phyloP scores from a whole-genome alignment of 768 basidiomycete species.

The Xerocomus potaroensis region DNA sequence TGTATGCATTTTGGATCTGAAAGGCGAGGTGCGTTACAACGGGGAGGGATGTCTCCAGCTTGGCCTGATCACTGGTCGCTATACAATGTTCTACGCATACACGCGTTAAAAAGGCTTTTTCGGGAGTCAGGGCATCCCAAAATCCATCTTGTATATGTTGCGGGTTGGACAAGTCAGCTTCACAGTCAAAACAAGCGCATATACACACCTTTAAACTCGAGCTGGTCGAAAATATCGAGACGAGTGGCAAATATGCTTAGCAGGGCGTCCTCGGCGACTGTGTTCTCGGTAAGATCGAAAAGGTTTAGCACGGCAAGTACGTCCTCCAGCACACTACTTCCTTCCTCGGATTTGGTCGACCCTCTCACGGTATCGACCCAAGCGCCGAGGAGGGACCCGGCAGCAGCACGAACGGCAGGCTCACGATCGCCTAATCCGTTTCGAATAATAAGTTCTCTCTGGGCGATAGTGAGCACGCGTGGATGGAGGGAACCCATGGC shows the following conservation, averaged over 20 bases:
- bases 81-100: slow-evolving; percentile 80
- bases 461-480: slow-evolving; percentile 57
- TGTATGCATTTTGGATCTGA: slow-evolving; percentile 67
- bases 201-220: slow-evolving; percentile 65
- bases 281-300: slow-evolving; percentile 56
- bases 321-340: slow-evolving; percentile 32
- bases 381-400: slow-evolving; percentile 61
- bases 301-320: slow-evolving; percentile 48
- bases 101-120: slow-evolving; percentile 75
- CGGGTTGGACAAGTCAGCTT: neutral
- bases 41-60: slow-evolving; percentile 69
- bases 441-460: slow-evolving; percentile 73
- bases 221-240: slow-evolving; percentile 58
- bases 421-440: slow-evolving; percentile 89
- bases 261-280: slow-evolving; percentile 71
- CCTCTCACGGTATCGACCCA: slow-evolving; percentile 68
- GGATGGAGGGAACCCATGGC: slow-evolving; percentile 60
- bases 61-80: slow-evolving; percentile 51
- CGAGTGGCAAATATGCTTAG: slow-evolving; percentile 65
- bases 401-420: slow-evolving; percentile 61
- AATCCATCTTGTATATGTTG: slow-evolving; percentile 50
- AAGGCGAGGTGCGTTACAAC: slow-evolving; percentile 83
- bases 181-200: neutral
- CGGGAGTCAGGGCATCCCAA: slow-evolving; percentile 68
- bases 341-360: slow-evolving; percentile 33